phyloP scores from a whole-genome alignment of 805 yeast species.

The Metschnikowia chrysomelidarum region DNA sequence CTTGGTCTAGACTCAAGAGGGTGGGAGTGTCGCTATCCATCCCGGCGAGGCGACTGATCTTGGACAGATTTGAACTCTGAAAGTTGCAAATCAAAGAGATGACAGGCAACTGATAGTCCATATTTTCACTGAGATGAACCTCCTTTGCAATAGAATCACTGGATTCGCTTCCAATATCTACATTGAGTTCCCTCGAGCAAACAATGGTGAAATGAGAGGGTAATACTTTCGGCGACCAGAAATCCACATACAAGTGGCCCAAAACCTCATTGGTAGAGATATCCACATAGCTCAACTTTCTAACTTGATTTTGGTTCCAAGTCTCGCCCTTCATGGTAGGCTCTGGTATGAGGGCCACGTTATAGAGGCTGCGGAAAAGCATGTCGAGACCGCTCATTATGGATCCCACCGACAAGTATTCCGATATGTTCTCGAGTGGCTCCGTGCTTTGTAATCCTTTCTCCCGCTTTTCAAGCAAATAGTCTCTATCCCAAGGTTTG shows the following conservation, averaged over 20 bases:
- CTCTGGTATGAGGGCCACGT: conserved; percentile 70
- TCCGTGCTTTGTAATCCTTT: conserved; percentile 26
- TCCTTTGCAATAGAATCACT: conserved; percentile 21
- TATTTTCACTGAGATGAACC: conserved; percentile 43
- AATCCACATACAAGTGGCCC: conserved; percentile 85
- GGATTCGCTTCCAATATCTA: conserved; percentile 32
- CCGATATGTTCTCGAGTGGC: conserved; percentile 47
- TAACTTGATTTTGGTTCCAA: conserved; percentile 78
- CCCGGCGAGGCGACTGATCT: conserved; percentile 29
- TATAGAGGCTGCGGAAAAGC: conserved; percentile 69
- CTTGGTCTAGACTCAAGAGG: conserved; percentile 68
- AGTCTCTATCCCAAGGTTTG: conserved; percentile 94
- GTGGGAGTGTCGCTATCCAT: conserved; percentile 39
- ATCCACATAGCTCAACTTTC: conserved; percentile 74
- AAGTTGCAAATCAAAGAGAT: conserved; percentile 89
- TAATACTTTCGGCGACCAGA: conserved; percentile 73
- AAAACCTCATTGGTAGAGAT: conserved; percentile 49
- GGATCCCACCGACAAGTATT: conserved; percentile 80
- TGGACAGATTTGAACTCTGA: conserved; percentile 10
- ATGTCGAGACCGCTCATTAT: conserved; percentile 80
- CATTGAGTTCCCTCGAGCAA: conserved; percentile 79
- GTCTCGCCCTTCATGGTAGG: conserved; percentile 69
- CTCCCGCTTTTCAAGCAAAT: conserved; percentile 28
- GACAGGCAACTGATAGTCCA: conserved; percentile 77
- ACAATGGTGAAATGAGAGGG: conserved; percentile 97